Evolutionary conservation across 768 basidiomycete species (phyloP).

Genomic region (Boletus subparvulus): DNA sequence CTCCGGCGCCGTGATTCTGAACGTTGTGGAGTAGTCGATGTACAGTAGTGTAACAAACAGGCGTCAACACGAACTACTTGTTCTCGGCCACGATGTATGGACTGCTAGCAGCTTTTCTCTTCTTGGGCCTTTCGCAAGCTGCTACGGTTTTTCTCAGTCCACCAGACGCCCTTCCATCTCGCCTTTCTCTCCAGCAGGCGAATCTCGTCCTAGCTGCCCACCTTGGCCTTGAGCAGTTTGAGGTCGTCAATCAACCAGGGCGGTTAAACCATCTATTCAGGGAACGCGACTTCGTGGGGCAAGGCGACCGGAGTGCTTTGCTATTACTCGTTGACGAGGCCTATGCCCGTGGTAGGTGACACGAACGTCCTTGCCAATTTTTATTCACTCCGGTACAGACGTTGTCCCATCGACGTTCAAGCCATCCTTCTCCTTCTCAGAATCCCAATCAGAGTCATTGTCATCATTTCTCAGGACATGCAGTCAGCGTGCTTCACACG

Average conservation of each 20-base stretch:
- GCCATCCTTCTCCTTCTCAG: conserved; percentile 46
- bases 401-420: conserved; percentile 53
- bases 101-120: conserved; percentile 27
- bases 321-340: conserved; percentile 56
- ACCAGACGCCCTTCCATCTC: conserved; percentile 35
- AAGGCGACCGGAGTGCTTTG: conserved; percentile 50
- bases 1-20: conserved; percentile 24
- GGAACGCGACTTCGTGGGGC: conserved; percentile 55
- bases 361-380: background rate
- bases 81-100: conserved; percentile 17
- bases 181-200: conserved; percentile 52
- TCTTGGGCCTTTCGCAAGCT: conserved; percentile 44
- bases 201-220: conserved; percentile 64
- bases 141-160: conserved; percentile 64
- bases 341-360: conserved; percentile 51
- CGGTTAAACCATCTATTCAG: conserved; percentile 20
- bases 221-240: conserved; percentile 68
- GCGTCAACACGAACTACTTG: conserved; percentile 10
- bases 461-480: conserved; percentile 58
- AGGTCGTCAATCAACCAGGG: conserved; percentile 42
- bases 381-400: conserved; percentile 37
- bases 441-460: conserved; percentile 36
- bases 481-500: conserved; percentile 54
- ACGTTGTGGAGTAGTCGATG: background rate
- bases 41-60: conserved; percentile 17